Base-by-base conservation (phyloP, 2,329 filamentous ascomycete genomes). In the Colletotrichum scovillei region DNA sequence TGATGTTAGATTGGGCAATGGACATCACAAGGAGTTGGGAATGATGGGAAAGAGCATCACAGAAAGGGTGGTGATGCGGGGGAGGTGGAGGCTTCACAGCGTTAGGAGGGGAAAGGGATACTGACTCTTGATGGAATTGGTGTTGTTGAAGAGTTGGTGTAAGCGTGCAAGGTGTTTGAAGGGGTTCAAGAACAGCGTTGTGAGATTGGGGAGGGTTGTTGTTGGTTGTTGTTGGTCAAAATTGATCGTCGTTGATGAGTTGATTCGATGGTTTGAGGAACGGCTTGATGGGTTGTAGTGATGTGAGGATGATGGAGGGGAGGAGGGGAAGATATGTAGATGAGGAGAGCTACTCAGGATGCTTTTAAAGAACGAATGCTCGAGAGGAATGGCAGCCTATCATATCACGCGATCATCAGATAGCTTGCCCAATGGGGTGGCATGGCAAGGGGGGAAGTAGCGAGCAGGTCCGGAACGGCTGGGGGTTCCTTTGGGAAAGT, bases 361-460 rank as follows among this genome's bases (percentile, higher is more conserved):
- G 69, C 69, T 73, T 74, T 73, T 73, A 69, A 69, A 62, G 59
- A 59, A 70, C 38, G 52, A 70, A 66, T 62, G 67, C 67, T 67
- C 56, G 63, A 68, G 62, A 65, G 62, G 63, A 28, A 42, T 28
- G 59, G 22, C 69, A 73, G 35, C 74, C 73, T 76, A 76, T 76
- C 74, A 76, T 57, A 70, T 75, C 69, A 75, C 69, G 73, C 69
- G 67, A 76, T 71, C 74, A 76, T 60, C 73, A 52, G 69, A 67
- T 58, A 68, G 66, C 42, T 74, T 68, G 62, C 59, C 74, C 74
- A 70, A 73, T 65, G 57, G 64, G 67, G 58, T 58, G 63, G 16
- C 49, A 26, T 30, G 28, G 30, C 63, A 68, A 58, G 69, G 67
- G 66, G 24, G 30, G 42, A 28, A 49, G 55, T 30, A 58, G 57